Conservation (phyloP, 306 rosid species). For the Quillaja saponaria region DNA sequence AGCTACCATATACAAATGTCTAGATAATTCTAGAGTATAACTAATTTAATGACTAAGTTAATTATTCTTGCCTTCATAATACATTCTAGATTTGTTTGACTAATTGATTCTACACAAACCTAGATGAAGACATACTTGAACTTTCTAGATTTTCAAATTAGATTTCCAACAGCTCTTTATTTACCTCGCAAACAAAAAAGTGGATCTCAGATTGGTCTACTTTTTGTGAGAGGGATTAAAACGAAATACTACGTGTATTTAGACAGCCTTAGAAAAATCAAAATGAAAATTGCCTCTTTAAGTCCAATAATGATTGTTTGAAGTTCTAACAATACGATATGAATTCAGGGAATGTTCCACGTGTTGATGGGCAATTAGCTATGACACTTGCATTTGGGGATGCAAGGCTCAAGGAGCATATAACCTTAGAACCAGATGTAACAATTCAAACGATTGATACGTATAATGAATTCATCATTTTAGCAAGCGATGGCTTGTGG, state of each 20-base stretch:
- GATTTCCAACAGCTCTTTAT: neutral
- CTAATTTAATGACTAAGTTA: too few relatives aligned
- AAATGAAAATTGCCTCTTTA: constrained; percentile 21
- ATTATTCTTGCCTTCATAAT: too few relatives aligned
- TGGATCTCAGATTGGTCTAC: too few relatives aligned
- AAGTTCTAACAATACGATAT: constrained; percentile 37
- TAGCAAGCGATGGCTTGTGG: constrained; percentile 60
- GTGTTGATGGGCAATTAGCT: constrained; percentile 64
- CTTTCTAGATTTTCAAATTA: too few relatives aligned
- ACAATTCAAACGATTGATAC: constrained; percentile 38
- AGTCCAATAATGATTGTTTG: neutral
- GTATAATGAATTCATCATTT: constrained; percentile 47
- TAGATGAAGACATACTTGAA: neutral
- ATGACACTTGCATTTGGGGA: constrained; percentile 71
- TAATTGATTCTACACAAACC: neutral
- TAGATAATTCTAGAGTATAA: too few relatives aligned
- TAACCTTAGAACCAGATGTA: constrained; percentile 52
- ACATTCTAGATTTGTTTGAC: neutral
- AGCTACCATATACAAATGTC: too few relatives aligned
- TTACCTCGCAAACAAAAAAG: too few relatives aligned
- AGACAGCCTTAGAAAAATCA: too few relatives aligned
- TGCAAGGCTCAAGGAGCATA: constrained; percentile 52
- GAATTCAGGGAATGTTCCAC: constrained; percentile 49
- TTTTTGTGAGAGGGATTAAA: too few relatives aligned
- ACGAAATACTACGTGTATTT: too few relatives aligned